Percentiles rank a stretch among this genome's conserved stretches.
phyloP scores from a whole-genome alignment of 2,329 filamentous ascomycete genomes.

The Cercospora sp. region DNA sequence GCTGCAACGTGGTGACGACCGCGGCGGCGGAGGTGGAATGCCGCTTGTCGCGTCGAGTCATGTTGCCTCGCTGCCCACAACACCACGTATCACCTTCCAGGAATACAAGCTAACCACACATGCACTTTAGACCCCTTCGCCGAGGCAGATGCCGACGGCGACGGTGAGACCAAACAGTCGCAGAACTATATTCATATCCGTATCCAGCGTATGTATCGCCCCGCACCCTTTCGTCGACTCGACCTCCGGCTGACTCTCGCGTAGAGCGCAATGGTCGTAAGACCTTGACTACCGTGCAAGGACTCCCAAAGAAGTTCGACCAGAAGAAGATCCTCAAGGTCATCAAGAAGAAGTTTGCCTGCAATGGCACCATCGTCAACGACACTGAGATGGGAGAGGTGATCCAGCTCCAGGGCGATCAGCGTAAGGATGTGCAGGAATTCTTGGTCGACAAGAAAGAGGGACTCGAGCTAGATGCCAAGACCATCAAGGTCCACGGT shows the following conservation, averaged over 20 bases:
- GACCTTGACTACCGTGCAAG: constrained; percentile 99
- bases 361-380: constrained; percentile 99
- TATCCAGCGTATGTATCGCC: constrained; percentile 73
- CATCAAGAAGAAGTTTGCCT: constrained; percentile 99
- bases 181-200: constrained; percentile 99
- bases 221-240: not conserved
- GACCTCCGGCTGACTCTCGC: constrained; percentile 32
- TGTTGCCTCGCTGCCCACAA: not conserved
- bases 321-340: constrained; percentile 99
- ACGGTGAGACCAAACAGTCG: constrained; percentile 90
- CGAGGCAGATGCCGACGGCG: constrained; percentile 99
- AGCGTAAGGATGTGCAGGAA: constrained; percentile 97
- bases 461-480: constrained; percentile 87
- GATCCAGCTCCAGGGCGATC: constrained; percentile 98
- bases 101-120: constrained; percentile 17
- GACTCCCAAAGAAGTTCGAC: constrained; percentile 97
- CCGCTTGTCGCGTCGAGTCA: not conserved
- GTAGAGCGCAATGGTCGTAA: constrained; percentile 99
- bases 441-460: constrained; percentile 96
- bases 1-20: not conserved
- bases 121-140: constrained; percentile 87
- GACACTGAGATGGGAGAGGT: constrained; percentile 98
- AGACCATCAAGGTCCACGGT: constrained; percentile 84
- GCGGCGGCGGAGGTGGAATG: not conserved
- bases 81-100: not conserved